These are phyloP conservation scores for Boehmeria nivea DNA, from an alignment of 306 rosid species.

Conservation along the genomic window DNA sequence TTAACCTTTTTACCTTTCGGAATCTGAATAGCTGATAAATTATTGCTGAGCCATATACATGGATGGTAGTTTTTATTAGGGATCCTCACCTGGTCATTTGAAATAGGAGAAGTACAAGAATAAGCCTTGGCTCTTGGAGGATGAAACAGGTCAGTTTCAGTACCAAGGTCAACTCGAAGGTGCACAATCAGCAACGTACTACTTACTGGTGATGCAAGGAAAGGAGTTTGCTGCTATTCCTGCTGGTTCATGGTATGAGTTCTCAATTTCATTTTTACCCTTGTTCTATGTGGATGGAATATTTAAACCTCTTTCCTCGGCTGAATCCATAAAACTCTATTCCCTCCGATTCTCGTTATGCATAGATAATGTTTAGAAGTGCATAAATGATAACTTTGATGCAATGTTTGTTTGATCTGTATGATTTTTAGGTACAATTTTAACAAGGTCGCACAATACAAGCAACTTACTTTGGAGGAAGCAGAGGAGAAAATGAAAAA, in stretches of 20 bases:
- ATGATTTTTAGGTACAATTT: conserved; percentile 73
- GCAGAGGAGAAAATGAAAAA: conserved; percentile 97
- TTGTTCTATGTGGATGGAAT: background rate
- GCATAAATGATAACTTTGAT: background rate
- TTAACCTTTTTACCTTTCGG: background rate
- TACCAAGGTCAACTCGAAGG: conserved; percentile 93
- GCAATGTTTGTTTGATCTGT: conserved; percentile 10
- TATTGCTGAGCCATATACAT: background rate
- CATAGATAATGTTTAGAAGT: background rate
- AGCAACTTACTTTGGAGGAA: conserved; percentile 90
- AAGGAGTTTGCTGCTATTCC: conserved; percentile 95
- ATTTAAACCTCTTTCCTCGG: background rate
- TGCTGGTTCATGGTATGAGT: conserved; percentile 89
- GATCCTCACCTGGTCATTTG: conserved; percentile 1
- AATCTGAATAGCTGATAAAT: too few relatives aligned
- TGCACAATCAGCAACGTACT: conserved; percentile 86
- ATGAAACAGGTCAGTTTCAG: conserved; percentile 87
- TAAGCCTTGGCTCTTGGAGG: conserved; percentile 97
- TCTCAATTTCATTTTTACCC: background rate
- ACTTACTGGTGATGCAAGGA: conserved; percentile 73
- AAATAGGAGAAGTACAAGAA: conserved; percentile 86
- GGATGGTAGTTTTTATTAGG: background rate
- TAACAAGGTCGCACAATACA: conserved; percentile 91
- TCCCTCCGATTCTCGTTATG: background rate
- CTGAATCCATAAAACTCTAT: too few relatives aligned